These are phyloP conservation scores for Phytophthora chlamydospora DNA, from an alignment of 352 stramenopile genomes.

Conservation along the genomic window DNA sequence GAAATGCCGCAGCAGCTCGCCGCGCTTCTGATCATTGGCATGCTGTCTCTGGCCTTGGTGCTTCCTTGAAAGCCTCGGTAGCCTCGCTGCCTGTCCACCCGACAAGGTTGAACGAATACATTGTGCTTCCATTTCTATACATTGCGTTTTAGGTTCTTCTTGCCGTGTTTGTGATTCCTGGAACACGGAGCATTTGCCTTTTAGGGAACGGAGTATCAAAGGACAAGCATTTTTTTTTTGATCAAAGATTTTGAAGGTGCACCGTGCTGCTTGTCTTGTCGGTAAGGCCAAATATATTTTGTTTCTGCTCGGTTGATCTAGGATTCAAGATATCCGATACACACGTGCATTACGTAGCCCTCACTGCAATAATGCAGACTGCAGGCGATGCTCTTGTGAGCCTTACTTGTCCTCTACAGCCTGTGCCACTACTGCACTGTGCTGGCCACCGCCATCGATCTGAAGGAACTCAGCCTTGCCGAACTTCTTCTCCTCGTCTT, in stretches of 20 bases:
- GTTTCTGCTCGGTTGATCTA: conserved; percentile 15
- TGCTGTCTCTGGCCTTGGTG: conserved; percentile 20
- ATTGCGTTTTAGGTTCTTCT: no score
- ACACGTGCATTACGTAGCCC: conserved; percentile 12
- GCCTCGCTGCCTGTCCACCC: no score
- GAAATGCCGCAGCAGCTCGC: conserved; percentile 26
- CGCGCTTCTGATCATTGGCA: conserved; percentile 14
- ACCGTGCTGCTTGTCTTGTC: no score
- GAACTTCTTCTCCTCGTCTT: conserved; percentile 41
- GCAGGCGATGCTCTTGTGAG: neutral
- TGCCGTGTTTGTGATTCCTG: no score
- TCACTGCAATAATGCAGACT: conserved; percentile 3
- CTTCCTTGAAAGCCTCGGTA: conserved; percentile 10
- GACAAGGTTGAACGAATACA: neutral
- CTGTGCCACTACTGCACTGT: conserved; percentile 79
- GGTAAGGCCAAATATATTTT: conserved; percentile 26
- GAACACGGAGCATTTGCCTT: no score
- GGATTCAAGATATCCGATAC: conserved; percentile 1
- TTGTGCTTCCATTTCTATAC: neutral
- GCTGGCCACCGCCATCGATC: conserved; percentile 88
- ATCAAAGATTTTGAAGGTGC: no score
- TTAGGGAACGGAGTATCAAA: no score
- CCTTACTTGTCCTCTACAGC: conserved; percentile 20
- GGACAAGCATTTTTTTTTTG: no score
- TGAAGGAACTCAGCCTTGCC: conserved; percentile 67